Base-by-base conservation (phyloP, 768 basidiomycete genomes). In the Kwoniella heveanensis region DNA sequence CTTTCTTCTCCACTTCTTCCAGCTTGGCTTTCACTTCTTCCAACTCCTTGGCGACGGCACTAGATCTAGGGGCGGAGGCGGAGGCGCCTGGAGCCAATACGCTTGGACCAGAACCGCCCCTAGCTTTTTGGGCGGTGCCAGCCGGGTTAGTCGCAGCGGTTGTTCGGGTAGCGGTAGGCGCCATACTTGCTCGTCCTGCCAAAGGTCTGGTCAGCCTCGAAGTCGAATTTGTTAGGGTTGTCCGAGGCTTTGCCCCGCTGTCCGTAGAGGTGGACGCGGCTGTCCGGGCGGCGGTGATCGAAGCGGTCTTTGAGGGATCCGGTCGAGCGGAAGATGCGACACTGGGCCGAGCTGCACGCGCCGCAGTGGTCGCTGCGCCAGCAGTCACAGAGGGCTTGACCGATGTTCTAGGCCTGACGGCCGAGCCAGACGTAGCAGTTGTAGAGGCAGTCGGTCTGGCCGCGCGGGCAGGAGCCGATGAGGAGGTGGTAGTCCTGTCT, bases 131-230 rank as follows among this genome's bases (percentile, higher is more conserved):
- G 2, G 64, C 27, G 3, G 24, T 27, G 15, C 56, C 51, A 27
- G 26, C 27, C n/a, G 37, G 21, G 8, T 12, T 24, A 29, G 19
- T 46, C 15, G 44, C 13, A 25, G 52, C n/a, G 13, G 32, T 26
- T 1, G 53, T 27, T 1, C 29, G 37, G 5, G 47, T 27, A 9
- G 51, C 30, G 19, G 57, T 25, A 7, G 63, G 63, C 3, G 56
- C 56, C 52, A 65, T 65, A 39, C 63, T 65, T 27, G 63, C 57
- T 55, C 63, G 58, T n/a, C 56, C 63, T 12, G 44, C 48, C 29
- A 48, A 27, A 1, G 58, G 58, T 27, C 58, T 51, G 47, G 52
- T 49, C 10, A 49, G 39, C 30, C 60, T 54, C n/a, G 60, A 39
- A 12, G 56, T 48, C 26, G 63, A 44, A 21, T 44, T 47, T 17